These are phyloP conservation scores for Syzygium aromaticum DNA, from an alignment of 345 rosid genomes.

Conservation along the genomic window DNA sequence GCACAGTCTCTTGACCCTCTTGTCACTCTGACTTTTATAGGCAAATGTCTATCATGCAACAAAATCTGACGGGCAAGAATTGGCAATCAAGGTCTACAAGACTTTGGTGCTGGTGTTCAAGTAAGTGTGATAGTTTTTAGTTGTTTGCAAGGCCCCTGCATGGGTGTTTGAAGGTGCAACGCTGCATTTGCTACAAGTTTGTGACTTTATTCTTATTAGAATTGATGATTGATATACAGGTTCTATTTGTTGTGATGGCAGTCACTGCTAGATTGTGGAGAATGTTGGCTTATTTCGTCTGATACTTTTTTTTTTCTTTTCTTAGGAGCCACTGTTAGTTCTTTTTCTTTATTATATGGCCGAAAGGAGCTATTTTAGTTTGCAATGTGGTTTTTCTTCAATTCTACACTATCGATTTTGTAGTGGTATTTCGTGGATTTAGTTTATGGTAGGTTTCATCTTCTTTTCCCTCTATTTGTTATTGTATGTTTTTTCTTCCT, in stretches of 20 bases:
- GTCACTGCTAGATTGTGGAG: neutral
- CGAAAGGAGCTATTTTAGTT: neutral
- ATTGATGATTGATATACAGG: neutral
- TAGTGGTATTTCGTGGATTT: neutral
- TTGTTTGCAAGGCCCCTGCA: neutral
- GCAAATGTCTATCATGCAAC: conserved; percentile 95
- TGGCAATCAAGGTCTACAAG: conserved; percentile 83
- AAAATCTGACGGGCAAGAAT: conserved; percentile 67
- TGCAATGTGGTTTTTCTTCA: neutral
- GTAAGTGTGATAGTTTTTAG: conserved; percentile 21
- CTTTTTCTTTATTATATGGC: neutral
- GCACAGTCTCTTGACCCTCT: neutral
- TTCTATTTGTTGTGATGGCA: neutral
- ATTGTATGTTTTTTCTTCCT: neutral
- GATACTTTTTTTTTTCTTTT: neutral
- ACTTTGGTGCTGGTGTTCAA: conserved; percentile 79
- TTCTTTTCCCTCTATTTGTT: neutral
- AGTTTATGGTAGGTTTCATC: neutral
- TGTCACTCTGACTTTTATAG: conserved; percentile 15
- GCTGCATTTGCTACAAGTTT: neutral
- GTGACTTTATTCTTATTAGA: neutral
- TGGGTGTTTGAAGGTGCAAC: neutral
- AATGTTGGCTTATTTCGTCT: neutral
- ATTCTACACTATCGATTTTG: neutral
- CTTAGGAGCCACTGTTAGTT: neutral